Conservation (phyloP, 495 filamentous ascomycete genomes). For the Penicillium parvum region DNA sequence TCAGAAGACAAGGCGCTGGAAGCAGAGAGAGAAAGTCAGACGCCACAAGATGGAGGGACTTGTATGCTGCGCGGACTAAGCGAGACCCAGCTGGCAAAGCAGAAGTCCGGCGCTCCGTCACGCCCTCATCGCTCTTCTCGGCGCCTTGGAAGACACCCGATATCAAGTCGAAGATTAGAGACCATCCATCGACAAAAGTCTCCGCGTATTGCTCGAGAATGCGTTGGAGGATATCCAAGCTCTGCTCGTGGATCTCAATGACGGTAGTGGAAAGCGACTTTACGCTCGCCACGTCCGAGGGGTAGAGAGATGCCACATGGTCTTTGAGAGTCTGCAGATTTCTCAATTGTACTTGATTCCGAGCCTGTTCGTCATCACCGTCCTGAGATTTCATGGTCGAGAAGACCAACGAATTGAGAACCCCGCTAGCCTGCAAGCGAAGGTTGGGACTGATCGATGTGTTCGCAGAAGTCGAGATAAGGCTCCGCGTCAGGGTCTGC, state of each 20-base stretch:
- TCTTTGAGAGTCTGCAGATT: constrained; percentile 63
- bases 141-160: constrained; percentile 68
- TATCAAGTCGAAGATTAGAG: constrained; percentile 78
- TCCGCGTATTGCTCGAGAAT: constrained; percentile 90
- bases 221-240: constrained; percentile 73
- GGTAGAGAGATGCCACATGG: constrained; percentile 52
- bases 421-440: constrained; percentile 66
- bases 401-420: constrained; percentile 69
- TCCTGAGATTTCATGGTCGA: constrained; percentile 37
- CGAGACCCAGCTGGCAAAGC: constrained; percentile 57
- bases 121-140: constrained; percentile 15
- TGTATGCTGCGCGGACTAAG: constrained; percentile 79
- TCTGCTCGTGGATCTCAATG: constrained; percentile 75
- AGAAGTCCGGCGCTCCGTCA: constrained; percentile 22
- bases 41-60: constrained; percentile 83
- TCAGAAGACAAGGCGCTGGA: constrained; percentile 72
- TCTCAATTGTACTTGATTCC: constrained; percentile 59
- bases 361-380: constrained; percentile 24
- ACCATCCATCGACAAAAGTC: constrained; percentile 74
- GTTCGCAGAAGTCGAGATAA: constrained; percentile 62
- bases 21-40: constrained; percentile 85
- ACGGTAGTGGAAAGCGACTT: constrained; percentile 49
- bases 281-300: constrained; percentile 17
- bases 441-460: constrained; percentile 51
- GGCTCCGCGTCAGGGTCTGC: constrained; percentile 62